Evolutionary conservation across 257 asterid genomes (phyloP), one percentile per base, ranked within the genome.

Genomic region (Thymus mandschuricus): DNA sequence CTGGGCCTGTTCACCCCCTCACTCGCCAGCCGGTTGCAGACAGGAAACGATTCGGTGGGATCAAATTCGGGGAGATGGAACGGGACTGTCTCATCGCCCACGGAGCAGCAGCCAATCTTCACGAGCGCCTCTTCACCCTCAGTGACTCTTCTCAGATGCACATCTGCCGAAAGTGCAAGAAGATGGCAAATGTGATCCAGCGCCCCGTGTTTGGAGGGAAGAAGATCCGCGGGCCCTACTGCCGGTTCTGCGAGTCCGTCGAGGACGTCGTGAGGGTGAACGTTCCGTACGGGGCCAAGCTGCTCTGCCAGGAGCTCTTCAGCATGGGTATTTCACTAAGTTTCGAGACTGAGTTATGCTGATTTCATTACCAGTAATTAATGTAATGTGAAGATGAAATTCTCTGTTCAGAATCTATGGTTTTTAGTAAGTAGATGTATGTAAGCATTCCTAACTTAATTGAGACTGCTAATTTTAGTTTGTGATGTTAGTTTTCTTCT

Each of bases 11-110:
- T 54, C 98, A 95, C 77, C 99, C 99, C 0, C 93, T 92, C 0
- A 95, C 99, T 8, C 97, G 97, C 2, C 99, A 95, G 84, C 99
- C 98, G 2, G 98, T 95, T 60, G 96, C 91, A 0, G 98, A 95
- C 83, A 78, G 97, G 76, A 95, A 92, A 78, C 92, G 98, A 0
- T 89, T 95, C 34, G 99, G 98, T 5, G 99, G 98, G 1, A 82
- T 95, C 30, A 95, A 95, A 49, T 92, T 95, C 27, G 97, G 99
- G 0, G 99, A 95, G 81, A 95, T 92, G 97, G 97, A 95, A 55
- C 84, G 99, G 0, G 99, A 92, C 72, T 94, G 99, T 66, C 93
- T 89, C 6, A 89, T 89, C 40, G 99, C 98, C 41, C 98, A 94
- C 3, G 99, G 98, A 8, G 98, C 99, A 56, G 85, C 98, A 4